These are phyloP conservation scores for Entamoeba histolytica DNA, from an alignment of 208 protist species.

Conservation along the genomic window DNA sequence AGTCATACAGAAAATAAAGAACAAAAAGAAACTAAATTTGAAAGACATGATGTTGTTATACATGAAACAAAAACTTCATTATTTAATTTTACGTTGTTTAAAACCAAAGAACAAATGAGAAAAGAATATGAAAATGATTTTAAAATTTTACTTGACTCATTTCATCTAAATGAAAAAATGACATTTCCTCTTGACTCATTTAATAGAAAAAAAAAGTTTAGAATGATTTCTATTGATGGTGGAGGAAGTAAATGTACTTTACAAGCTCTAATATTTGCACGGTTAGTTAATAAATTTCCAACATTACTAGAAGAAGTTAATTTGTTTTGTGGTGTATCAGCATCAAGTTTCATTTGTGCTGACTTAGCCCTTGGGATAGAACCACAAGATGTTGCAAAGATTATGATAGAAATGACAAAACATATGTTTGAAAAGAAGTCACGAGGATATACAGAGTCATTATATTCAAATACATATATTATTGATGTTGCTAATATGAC, in stretches of 20 bases:
- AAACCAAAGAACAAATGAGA: not conserved
- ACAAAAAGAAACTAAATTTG: not conserved
- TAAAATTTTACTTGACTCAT: not conserved
- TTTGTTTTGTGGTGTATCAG: not conserved
- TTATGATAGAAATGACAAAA: not conserved
- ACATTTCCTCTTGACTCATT: not conserved
- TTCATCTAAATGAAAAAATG: not conserved
- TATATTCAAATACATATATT: not conserved
- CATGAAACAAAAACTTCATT: not conserved
- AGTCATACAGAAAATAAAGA: not conserved
- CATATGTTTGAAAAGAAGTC: not conserved
- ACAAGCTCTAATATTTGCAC: not conserved
- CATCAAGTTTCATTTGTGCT: not conserved
- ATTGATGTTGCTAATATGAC: not conserved
- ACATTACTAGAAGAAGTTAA: not conserved
- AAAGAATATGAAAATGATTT: not conserved
- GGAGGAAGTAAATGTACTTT: not conserved
- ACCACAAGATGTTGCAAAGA: not conserved
- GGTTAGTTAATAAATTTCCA: not conserved
- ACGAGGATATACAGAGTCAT: not conserved
- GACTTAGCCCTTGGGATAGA: not conserved
- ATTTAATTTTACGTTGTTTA: not conserved
- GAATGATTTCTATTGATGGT: not conserved
- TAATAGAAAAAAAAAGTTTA: not conserved
- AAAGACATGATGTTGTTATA: not conserved